Base-by-base conservation (phyloP, 805 yeast genomes). In the Barnettozyma salicaria region DNA sequence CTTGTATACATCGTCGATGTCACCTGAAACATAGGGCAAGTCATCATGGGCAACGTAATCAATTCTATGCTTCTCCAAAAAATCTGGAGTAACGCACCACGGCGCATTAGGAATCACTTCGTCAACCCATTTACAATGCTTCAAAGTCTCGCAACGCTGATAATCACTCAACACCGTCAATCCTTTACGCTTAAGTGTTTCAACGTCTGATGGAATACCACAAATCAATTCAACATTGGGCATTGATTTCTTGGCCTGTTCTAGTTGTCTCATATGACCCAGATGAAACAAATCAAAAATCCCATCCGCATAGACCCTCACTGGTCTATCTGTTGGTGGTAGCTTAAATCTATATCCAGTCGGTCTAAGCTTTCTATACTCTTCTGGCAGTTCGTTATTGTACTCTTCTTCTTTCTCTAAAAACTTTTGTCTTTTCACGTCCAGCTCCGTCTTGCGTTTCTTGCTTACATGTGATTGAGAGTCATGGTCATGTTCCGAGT, bases 1-100 rank as follows among this genome's bases (percentile, higher is more conserved):
- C 59, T 76, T 78, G 64, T 92, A 92, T 37, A 92, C 88, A 59
- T 92, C 98, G 58, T 85, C 96, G 26, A 78, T 70, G 43, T 80
- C 96, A n/a, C 77, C 78, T 18, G 90, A 78, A 1, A 85, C 96
- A 57, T 92, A 92, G 1, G 98, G 98, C 44, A 87, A 66, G 60
- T 92, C 97, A 64, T 92, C 98, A 61, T 92, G 98, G 2, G 98
- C 98, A 43, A 90, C 96, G 53, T 87, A 92, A 60, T 92, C 98
- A 48, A 92, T 87, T 37, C 78, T 67, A 61, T 92, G 96, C 49
- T 81, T 62, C 32, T 66, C 66, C 47, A 92, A 62, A 52, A 92
- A 92, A 30, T 81, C 87, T 37, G 87, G 76, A 3, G 88, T 82
- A 19, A 92, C 88, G 49, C 83, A 75, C 98, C 98, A 92, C 11